Conservation (phyloP, 352 stramenopile genomes). For the Phytopythium litorale region DNA sequence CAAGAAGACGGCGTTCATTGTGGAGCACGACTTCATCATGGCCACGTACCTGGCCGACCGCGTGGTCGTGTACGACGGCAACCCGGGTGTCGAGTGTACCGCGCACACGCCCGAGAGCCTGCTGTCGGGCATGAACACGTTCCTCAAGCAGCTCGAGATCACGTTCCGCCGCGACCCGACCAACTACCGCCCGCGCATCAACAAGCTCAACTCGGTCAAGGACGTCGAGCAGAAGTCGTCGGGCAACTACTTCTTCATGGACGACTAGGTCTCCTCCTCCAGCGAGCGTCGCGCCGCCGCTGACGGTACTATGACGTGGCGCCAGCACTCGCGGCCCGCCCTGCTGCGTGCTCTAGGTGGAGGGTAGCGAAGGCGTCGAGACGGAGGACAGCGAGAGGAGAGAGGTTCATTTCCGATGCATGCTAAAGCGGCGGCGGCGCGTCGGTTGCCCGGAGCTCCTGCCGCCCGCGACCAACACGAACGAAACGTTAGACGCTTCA, state of each 20-base stretch:
- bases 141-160: conserved; percentile 98
- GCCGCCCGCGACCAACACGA: conserved; percentile 3
- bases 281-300: conserved; percentile 3
- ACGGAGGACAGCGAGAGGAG: conserved; percentile 13
- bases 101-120: conserved; percentile 94
- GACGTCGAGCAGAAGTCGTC: conserved; percentile 97
- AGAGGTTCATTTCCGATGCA: conserved; percentile 12
- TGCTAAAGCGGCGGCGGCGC: neutral
- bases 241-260: conserved; percentile 99
- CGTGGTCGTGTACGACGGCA: conserved; percentile 95
- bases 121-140: conserved; percentile 98
- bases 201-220: conserved; percentile 96
- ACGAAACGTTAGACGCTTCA: conserved; percentile 9
- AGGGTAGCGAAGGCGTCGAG: neutral
- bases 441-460: conserved; percentile 14
- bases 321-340: neutral
- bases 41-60: conserved; percentile 98
- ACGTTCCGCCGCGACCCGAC: conserved; percentile 99
- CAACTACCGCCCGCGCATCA: conserved; percentile 98
- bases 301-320: neutral
- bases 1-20: conserved; percentile 99
- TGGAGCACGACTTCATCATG: conserved; percentile 99
- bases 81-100: conserved; percentile 97
- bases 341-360: neutral
- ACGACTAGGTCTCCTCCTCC: conserved; percentile 76